Percentiles rank a stretch among this genome's conserved stretches.
These are phyloP conservation scores for Aureobasidium sp. DNA, from an alignment of 2,329 filamentous ascomycete species.

Conservation along the genomic window DNA sequence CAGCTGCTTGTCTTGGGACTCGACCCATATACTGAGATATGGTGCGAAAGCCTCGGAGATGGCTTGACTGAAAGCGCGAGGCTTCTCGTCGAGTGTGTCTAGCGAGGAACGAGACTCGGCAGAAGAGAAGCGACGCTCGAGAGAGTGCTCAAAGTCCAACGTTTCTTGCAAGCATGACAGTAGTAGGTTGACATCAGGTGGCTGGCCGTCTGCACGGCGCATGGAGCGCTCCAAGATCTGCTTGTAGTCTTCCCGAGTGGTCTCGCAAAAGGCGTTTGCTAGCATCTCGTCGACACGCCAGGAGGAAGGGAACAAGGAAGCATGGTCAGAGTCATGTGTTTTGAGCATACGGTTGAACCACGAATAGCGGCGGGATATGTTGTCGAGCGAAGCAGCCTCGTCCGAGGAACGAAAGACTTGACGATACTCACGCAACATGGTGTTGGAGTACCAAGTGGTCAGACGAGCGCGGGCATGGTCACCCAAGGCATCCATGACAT, in stretches of 20 bases:
- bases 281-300: slow-evolving; percentile 90
- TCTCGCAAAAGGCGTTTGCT: slow-evolving; percentile 88
- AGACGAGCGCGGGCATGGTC: slow-evolving; percentile 74
- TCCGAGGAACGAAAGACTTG: slow-evolving; percentile 95
- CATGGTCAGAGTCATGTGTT: slow-evolving; percentile 89
- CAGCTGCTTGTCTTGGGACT: slow-evolving; percentile 85
- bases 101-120: slow-evolving; percentile 65
- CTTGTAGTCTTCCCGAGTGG: slow-evolving; percentile 91
- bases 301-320: slow-evolving; percentile 70
- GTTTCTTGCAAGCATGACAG: slow-evolving; percentile 89
- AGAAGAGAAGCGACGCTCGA: slow-evolving; percentile 74
- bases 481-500: slow-evolving; percentile 90
- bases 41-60: slow-evolving; percentile 97
- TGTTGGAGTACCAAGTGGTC: slow-evolving; percentile 97
- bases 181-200: slow-evolving; percentile 80
- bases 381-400: slow-evolving; percentile 91
- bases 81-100: slow-evolving; percentile 76
- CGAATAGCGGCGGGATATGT: slow-evolving; percentile 86
- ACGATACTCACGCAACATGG: slow-evolving; percentile 86
- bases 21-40: slow-evolving; percentile 93
- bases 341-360: slow-evolving; percentile 97
- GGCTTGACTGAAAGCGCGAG: slow-evolving; percentile 73
- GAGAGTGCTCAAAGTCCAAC: slow-evolving; percentile 86
- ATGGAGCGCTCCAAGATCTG: slow-evolving; percentile 83
- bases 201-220: slow-evolving; percentile 65